These are phyloP conservation scores for Suillus subalutaceus DNA, from an alignment of 768 basidiomycete species.

Conservation along the genomic window DNA sequence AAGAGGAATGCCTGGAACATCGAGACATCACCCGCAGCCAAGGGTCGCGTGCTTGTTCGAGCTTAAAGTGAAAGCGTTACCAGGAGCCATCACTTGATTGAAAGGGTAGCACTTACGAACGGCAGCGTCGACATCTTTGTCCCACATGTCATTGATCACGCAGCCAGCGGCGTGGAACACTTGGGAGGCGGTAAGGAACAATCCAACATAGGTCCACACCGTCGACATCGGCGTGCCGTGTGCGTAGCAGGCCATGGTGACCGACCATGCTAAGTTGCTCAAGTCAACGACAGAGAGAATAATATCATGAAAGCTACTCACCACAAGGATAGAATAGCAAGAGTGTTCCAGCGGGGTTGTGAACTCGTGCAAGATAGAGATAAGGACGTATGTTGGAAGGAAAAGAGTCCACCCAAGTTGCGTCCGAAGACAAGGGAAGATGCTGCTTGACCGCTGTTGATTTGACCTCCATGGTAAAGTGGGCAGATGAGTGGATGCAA, in stretches of 20 bases:
- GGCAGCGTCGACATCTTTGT: not conserved
- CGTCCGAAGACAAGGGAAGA: not conserved
- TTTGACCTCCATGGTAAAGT: not conserved
- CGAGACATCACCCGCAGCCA: slow-evolving; percentile 1
- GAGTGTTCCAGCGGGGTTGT: not conserved
- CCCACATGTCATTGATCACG: slow-evolving; percentile 3
- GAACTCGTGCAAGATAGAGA: not conserved
- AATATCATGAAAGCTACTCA: not conserved
- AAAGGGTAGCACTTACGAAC: not conserved
- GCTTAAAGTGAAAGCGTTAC: not conserved
- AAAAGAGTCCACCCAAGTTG: not conserved
- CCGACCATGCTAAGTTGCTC: not conserved
- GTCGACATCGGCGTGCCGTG: not conserved
- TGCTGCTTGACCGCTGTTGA: not conserved
- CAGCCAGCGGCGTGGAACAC: not conserved
- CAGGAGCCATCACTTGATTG: not conserved
- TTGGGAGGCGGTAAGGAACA: not conserved
- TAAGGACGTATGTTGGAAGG: not conserved
- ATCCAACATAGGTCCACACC: not conserved
- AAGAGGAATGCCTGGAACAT: not conserved
- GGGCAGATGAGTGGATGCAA: not conserved
- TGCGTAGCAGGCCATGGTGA: slow-evolving; percentile 1
- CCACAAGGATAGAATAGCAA: not conserved
- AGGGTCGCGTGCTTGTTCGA: not conserved
- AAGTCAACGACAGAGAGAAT: not conserved